phyloP scores from a whole-genome alignment of 83 land plant species.

The Picea engelmannii region DNA sequence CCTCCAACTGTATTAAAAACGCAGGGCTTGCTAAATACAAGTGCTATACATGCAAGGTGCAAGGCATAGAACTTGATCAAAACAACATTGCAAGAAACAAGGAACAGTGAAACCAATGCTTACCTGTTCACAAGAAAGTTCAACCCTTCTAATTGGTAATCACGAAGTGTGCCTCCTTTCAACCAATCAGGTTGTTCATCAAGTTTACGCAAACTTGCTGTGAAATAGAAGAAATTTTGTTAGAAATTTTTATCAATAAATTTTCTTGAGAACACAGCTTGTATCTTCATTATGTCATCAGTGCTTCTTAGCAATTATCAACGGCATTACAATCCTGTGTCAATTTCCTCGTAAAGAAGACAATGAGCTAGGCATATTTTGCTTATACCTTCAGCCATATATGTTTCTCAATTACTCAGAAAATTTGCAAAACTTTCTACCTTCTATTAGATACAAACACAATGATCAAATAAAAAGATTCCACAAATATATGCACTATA shows the following conservation, averaged over 20 bases:
- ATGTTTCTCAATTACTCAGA: too few species aligned
- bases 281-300: not conserved
- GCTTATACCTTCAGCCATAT: too few species aligned
- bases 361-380: too few species aligned
- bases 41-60: not conserved
- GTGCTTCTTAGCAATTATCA: not conserved
- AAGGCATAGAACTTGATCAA: conserved; percentile 2
- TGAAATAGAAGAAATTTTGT: not conserved
- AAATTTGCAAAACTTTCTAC: too few species aligned
- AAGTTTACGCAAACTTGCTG: conserved; percentile 89
- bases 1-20: conserved; percentile 74
- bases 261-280: not conserved
- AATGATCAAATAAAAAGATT: not conserved
- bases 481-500: not conserved
- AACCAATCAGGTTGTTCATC: conserved; percentile 99
- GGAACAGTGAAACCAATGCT: not conserved
- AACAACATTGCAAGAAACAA: not conserved
- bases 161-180: conserved; percentile 94
- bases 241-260: not conserved
- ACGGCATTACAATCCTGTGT: not conserved
- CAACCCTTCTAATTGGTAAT: conserved; percentile 97
- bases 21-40: not conserved
- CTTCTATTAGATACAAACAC: too few species aligned
- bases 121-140: conserved; percentile 97
- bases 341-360: too few species aligned